Conservation (phyloP, 2,329 filamentous ascomycete genomes). For the Cercospora citrullina region DNA sequence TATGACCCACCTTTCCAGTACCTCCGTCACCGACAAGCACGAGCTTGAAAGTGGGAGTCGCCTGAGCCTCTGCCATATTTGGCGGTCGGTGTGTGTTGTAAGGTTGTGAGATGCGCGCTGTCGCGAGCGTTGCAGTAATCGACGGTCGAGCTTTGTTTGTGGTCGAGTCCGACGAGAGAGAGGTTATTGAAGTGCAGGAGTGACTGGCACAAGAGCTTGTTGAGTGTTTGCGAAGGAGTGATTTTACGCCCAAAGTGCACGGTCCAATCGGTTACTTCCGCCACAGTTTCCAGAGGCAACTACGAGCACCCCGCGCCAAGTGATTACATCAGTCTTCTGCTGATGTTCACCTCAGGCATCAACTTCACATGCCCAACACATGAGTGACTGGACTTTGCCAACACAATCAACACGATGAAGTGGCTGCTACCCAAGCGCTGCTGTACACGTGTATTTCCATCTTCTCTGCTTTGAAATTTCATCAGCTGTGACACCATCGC, state of each 20-base stretch:
- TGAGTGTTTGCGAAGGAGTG: constrained; percentile 11
- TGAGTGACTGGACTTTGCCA: neutral
- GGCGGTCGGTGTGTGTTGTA: constrained; percentile 16
- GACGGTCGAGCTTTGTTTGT: constrained; percentile 5
- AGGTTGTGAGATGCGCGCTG: neutral
- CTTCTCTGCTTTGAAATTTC: neutral
- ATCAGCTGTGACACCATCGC: neutral
- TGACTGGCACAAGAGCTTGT: constrained; percentile 7
- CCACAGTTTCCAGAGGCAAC: constrained; percentile 9
- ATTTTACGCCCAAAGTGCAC: constrained; percentile 7
- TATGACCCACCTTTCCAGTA: constrained; percentile 85
- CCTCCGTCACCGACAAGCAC: constrained; percentile 99
- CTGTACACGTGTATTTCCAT: neutral
- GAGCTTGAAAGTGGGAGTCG: constrained; percentile 91
- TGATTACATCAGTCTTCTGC: neutral
- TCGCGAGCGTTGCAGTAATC: neutral
- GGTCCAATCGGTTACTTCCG: constrained; percentile 2
- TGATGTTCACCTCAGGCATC: neutral
- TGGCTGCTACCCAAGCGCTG: neutral
- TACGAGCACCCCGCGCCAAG: constrained; percentile 8
- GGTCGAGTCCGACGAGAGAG: neutral
- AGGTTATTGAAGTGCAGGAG: neutral
- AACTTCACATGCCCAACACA: neutral
- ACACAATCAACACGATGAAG: neutral
- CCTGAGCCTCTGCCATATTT: constrained; percentile 22